A percentile compares a stretch with the other conserved stretches of the same genome.
Evolutionary conservation across 352 stramenopile species (phyloP).

Genomic region (Pythium aristosporum): DNA sequence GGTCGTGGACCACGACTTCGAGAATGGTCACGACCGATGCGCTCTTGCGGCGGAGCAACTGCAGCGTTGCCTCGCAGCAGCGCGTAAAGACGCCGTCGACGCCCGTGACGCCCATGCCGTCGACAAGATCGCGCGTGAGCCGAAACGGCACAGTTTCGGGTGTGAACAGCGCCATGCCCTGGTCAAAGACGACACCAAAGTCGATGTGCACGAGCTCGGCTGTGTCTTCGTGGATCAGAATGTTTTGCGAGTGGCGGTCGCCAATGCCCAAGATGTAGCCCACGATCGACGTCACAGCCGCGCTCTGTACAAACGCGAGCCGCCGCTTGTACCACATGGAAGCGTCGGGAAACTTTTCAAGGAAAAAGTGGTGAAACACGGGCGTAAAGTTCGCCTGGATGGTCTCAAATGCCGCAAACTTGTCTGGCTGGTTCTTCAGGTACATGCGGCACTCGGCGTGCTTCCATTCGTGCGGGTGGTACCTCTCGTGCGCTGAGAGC

Average conservation of each 20-base stretch:
- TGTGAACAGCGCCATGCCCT: conserved; percentile 91
- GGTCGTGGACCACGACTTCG: conserved; percentile 98
- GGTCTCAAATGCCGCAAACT: conserved; percentile 81
- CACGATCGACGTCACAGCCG: conserved; percentile 97
- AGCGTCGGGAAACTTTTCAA: conserved; percentile 96
- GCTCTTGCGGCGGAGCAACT: conserved; percentile 91
- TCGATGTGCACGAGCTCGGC: conserved; percentile 99
- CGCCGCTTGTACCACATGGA: conserved; percentile 93
- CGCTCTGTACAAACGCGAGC: conserved; percentile 94
- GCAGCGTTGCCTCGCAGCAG: conserved; percentile 93
- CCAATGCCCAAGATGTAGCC: conserved; percentile 96
- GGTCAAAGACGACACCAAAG: conserved; percentile 99
- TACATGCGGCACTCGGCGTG: conserved; percentile 73
- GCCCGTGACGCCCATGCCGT: conserved; percentile 97
- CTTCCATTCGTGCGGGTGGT: conserved; percentile 95
- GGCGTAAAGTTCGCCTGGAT: conserved; percentile 96
- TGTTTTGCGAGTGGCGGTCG: conserved; percentile 98
- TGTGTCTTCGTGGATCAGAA: conserved; percentile 96
- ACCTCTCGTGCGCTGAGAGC: conserved; percentile 90
- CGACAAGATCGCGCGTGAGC: conserved; percentile 98
- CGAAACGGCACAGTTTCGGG: conserved; percentile 99
- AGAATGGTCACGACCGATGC: conserved; percentile 97
- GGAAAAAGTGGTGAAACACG: conserved; percentile 97
- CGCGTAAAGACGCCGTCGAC: conserved; percentile 95
- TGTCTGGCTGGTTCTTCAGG: conserved; percentile 77